These are phyloP conservation scores for Diaporthe vaccinii DNA, from an alignment of 2,329 filamentous ascomycete species.

Conservation along the genomic window DNA sequence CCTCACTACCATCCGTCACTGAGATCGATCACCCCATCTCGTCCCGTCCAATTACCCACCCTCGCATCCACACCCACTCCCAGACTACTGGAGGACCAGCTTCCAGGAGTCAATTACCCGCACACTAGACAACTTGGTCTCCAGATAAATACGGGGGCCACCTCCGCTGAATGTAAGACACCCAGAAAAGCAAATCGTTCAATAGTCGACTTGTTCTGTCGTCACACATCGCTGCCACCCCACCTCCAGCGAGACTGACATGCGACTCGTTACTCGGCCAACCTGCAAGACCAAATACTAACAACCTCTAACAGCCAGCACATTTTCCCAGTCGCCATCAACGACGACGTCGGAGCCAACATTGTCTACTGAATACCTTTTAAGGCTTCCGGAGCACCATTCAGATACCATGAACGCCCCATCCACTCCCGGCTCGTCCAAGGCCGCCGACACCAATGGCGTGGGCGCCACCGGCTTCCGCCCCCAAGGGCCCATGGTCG, in stretches of 20 bases:
- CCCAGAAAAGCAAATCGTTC: background rate
- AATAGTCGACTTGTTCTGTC: background rate
- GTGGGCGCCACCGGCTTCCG: slow-evolving; percentile 58
- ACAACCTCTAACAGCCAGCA: background rate
- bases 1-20: background rate
- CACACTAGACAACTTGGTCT: background rate
- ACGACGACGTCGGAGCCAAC: background rate
- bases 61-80: slow-evolving; percentile 7
- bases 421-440: slow-evolving; percentile 40
- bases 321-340: background rate
- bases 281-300: background rate
- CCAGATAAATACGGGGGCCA: background rate
- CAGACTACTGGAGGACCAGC: slow-evolving; percentile 1
- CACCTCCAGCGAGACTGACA: background rate
- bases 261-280: slow-evolving; percentile 10
- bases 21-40: slow-evolving; percentile 26
- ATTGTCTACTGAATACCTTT: slow-evolving; percentile 11
- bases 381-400: background rate
- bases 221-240: background rate
- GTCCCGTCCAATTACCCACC: slow-evolving; percentile 17
- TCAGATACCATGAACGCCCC: slow-evolving; percentile 21
- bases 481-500: slow-evolving; percentile 70
- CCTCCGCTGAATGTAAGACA: background rate
- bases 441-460: slow-evolving; percentile 45
- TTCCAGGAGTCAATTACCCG: slow-evolving; percentile 28